Evolutionary conservation across 2,329 filamentous ascomycete genomes (phyloP).

Genomic region (Aspergillus hortae): DNA sequence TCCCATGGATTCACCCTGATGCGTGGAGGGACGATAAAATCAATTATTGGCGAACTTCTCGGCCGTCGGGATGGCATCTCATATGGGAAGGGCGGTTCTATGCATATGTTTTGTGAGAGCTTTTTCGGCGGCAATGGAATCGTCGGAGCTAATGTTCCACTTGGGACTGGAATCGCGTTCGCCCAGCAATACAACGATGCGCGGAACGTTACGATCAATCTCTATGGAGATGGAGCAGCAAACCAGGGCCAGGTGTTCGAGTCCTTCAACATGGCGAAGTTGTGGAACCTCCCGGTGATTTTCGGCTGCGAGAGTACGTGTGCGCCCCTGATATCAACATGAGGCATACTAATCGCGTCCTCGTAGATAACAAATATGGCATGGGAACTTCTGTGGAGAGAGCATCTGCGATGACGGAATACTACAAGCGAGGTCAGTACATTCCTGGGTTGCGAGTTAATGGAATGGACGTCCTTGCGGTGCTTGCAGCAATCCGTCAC

Average conservation of each 20-base stretch:
- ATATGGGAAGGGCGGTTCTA: conserved; percentile 95
- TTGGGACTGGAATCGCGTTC: conserved; percentile 90
- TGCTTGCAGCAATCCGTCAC: conserved; percentile 88
- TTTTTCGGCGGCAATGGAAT: conserved; percentile 99
- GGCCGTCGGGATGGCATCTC: conserved; percentile 91
- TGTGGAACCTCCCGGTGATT: conserved; percentile 89
- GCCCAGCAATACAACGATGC: conserved; percentile 85
- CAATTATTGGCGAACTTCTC: conserved; percentile 89
- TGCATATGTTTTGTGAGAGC: conserved; percentile 97
- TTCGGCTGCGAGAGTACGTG: conserved; percentile 93
- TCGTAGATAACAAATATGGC: conserved; percentile 94
- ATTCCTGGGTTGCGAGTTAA: conserved; percentile 98
- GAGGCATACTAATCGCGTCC: conserved; percentile 2
- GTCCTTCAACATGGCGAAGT: conserved; percentile 99
- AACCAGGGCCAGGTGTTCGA: conserved; percentile 99
- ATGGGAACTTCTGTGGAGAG: conserved; percentile 95
- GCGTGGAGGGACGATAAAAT: conserved; percentile 81
- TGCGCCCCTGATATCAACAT: conserved; percentile 34
- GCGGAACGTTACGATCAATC: conserved; percentile 76
- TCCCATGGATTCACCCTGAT: conserved; percentile 96
- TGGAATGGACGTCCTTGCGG: conserved; percentile 95
- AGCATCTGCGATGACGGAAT: conserved; percentile 89
- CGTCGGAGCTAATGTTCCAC: conserved; percentile 92
- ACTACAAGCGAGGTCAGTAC: conserved; percentile 99
- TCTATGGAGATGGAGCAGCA: conserved; percentile 94